Conservation (phyloP, 257 asterid species). For the Dorcoceras hygrometricum region DNA sequence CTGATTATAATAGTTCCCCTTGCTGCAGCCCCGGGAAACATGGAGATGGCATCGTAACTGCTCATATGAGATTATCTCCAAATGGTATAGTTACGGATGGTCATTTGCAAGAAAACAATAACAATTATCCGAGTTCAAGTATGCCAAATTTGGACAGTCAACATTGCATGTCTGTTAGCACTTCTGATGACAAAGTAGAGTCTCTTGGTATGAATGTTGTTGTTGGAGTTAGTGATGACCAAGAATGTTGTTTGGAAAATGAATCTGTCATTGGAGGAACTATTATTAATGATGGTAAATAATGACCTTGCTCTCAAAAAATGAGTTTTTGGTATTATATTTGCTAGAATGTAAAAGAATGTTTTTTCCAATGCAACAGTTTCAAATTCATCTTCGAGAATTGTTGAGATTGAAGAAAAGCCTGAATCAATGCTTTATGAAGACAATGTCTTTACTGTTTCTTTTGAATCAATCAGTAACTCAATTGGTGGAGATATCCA, state of each 20-base stretch:
- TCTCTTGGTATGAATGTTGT: constrained; percentile 21
- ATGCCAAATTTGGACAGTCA: constrained; percentile 34
- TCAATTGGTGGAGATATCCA: constrained; percentile 30
- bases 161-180: constrained; percentile 25
- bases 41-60: constrained; percentile 40
- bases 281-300: constrained; percentile 44
- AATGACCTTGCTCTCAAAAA: not conserved
- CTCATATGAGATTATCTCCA: constrained; percentile 48
- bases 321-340: constrained; percentile 10
- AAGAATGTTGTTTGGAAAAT: constrained; percentile 30
- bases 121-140: constrained; percentile 34
- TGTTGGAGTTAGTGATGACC: constrained; percentile 28
- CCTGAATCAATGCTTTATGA: constrained; percentile 27
- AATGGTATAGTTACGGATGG: constrained; percentile 29
- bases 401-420: constrained; percentile 37
- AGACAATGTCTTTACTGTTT: constrained; percentile 24
- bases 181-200: constrained; percentile 34
- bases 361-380: constrained; percentile 19
- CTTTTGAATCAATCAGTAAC: constrained; percentile 26
- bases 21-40: constrained; percentile 58
- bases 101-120: constrained; percentile 35
- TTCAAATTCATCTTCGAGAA: constrained; percentile 23
- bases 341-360: constrained; percentile 15
- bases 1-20: constrained; percentile 61
- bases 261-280: constrained; percentile 26